Evolutionary conservation across 2,329 filamentous ascomycete genomes (phyloP), one percentile per base, ranked within the genome.

Genomic region (Herpomyces periplanetae): DNA sequence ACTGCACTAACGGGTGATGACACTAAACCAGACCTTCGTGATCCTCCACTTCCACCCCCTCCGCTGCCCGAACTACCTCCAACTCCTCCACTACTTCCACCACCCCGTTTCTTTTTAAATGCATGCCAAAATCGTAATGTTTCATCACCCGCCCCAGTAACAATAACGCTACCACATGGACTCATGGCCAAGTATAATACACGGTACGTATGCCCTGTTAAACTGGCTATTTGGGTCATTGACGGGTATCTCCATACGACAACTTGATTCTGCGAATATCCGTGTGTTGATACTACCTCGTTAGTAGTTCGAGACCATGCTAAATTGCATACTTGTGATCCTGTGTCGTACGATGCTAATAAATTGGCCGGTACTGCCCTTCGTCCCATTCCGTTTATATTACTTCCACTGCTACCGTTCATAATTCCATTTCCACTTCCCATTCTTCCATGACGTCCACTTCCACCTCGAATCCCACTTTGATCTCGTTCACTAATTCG

Each of bases 231-330:
- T 36, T 91, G 80, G 18, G 69, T 69, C 80, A 96, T 91, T 28
- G 63, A 73, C 1, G 80, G 80, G 34, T 96, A 96, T 34, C 96
- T 96, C 80, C 80, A 96, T 21, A 96, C 69, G 14, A 91, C 75
- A 30, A 96, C 88, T 38, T 91, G 80, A 36, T 96, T 88, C 34
- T 96, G 80, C 28, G 63, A 75, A 42, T 88, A 96, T 4, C 80
- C 80, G 34, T 96, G 80, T 1, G 80, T 96, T 19, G 64, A 75
- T 21, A 96, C 75, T 22, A 96, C 71, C 38, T 96, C 80, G 35
- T 88, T 87, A 4, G 69, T 87, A 37, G 88, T 87, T 34, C 84
- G 85, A 8, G 64, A 80, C 73, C 84, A 96, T 3, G 73, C 66
- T 16, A 96, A 47, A 33, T 96, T 96, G 42, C 80, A 96, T n/a